Evolutionary conservation across 2,329 filamentous ascomycete genomes (phyloP).

Genomic region (Alternaria sp.): DNA sequence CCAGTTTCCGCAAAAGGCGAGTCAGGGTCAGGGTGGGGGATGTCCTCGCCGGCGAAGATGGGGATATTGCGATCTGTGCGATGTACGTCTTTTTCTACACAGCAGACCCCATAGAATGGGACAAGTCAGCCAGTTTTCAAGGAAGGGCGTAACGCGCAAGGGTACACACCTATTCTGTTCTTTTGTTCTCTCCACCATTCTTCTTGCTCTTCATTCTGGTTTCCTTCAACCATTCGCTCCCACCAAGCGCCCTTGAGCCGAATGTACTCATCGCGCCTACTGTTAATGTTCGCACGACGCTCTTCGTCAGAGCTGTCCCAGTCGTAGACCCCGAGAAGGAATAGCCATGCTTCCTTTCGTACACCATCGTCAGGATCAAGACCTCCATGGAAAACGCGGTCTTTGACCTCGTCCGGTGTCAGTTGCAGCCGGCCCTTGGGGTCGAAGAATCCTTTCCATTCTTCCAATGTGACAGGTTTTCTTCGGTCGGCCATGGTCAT

Average conservation of each 20-base stretch:
- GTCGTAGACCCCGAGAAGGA: conserved; percentile 86
- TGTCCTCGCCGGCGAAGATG: conserved; percentile 96
- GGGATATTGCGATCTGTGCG: conserved; percentile 92
- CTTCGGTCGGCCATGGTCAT: conserved; percentile 78
- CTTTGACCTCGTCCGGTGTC: conserved; percentile 91
- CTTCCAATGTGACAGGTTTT: conserved; percentile 76
- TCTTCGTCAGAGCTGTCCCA: conserved; percentile 93
- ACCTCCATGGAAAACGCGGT: conserved; percentile 95
- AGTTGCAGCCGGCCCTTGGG: conserved; percentile 75
- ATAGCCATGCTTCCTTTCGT: conserved; percentile 95
- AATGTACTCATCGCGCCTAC: conserved; percentile 89
- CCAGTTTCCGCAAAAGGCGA: conserved; percentile 92
- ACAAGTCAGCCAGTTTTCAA: conserved; percentile 50
- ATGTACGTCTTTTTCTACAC: conserved; percentile 95
- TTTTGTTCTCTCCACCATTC: conserved; percentile 98
- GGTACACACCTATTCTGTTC: conserved; percentile 80
- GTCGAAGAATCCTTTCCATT: conserved; percentile 95
- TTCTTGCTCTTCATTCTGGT: conserved; percentile 77
- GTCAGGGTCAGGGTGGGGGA: conserved; percentile 92
- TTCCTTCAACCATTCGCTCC: conserved; percentile 86
- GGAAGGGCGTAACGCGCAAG: neutral
- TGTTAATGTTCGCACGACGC: conserved; percentile 80
- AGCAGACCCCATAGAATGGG: conserved; percentile 61
- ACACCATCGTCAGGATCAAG: conserved; percentile 88
- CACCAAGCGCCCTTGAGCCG: conserved; percentile 95